These are phyloP conservation scores for Moesziomyces globuligerus DNA, from an alignment of 1,284 basidiomycete species.

Conservation along the genomic window DNA sequence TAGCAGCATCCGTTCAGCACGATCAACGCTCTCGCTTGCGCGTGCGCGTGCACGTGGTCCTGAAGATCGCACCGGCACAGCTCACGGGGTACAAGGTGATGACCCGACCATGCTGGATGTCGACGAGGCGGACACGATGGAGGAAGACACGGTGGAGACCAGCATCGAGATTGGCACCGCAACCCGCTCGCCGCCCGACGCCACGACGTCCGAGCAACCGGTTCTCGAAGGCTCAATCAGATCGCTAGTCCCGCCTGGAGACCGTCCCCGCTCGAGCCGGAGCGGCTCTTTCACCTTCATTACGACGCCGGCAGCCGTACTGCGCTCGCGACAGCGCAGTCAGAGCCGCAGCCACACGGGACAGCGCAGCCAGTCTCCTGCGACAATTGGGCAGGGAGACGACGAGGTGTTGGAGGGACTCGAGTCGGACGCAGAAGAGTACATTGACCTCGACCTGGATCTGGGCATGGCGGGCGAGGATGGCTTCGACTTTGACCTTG, in stretches of 20 bases:
- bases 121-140: conserved; percentile 11
- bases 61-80: too few relatives aligned
- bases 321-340: conserved; percentile 28
- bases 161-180: conserved; percentile 24
- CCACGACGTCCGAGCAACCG: neutral
- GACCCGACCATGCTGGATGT: too few relatives aligned
- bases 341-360: conserved; percentile 15
- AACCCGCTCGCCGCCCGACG: conserved; percentile 1
- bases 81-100: too few relatives aligned
- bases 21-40: conserved; percentile 18
- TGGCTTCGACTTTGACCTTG: conserved; percentile 38
- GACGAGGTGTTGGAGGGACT: conserved; percentile 6
- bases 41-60: conserved; percentile 2
- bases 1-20: conserved; percentile 27
- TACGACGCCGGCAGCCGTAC: conserved; percentile 36
- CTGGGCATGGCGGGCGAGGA: conserved; percentile 33
- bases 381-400: neutral
- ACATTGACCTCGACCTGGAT: conserved; percentile 35
- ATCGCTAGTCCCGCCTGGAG: conserved; percentile 10
- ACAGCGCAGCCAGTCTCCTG: conserved; percentile 9
- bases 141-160: conserved; percentile 27
- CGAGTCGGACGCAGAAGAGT: conserved; percentile 28
- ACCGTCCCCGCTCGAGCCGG: conserved; percentile 13
- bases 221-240: neutral
- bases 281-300: conserved; percentile 41